Evolutionary conservation across 164 flowering plant species (phyloP).

Genomic region (Tinospora cordifolia): DNA sequence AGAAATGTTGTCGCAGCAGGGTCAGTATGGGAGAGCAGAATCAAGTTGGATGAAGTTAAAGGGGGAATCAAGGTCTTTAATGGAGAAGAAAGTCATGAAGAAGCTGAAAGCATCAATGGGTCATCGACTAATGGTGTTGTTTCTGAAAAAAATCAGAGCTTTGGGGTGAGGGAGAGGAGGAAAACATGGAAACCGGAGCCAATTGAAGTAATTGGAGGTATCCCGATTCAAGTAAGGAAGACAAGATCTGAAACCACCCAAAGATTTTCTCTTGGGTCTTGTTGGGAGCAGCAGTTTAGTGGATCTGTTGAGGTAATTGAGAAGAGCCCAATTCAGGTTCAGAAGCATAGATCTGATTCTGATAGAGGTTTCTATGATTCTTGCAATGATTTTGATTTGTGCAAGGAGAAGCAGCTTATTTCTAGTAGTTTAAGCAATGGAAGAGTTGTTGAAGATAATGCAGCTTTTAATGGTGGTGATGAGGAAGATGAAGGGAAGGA

Average conservation of each 20-base stretch:
- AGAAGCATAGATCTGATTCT: conserved; percentile 22
- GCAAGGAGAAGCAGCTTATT: conserved; percentile 33
- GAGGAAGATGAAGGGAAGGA: conserved; percentile 20
- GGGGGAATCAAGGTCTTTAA: conserved; percentile 66
- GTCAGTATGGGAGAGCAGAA: conserved; percentile 79
- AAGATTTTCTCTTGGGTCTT: not conserved
- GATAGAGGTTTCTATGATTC: not conserved
- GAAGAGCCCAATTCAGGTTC: conserved; percentile 20
- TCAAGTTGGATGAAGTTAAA: conserved; percentile 65
- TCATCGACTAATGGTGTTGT: not conserved
- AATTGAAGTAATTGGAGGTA: conserved; percentile 21
- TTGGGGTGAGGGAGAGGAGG: conserved; percentile 30
- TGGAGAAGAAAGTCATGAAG: conserved; percentile 26
- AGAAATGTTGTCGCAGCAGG: conserved; percentile 47
- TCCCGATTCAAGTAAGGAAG: conserved; percentile 18
- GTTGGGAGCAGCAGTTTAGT: conserved; percentile 4
- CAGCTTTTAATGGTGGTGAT: conserved; percentile 8
- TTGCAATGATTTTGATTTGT: conserved; percentile 30
- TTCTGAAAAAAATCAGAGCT: conserved; percentile 8
- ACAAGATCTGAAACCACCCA: conserved; percentile 18
- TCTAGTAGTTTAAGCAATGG: conserved; percentile 22
- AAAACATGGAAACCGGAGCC: conserved; percentile 48
- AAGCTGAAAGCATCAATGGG: not conserved
- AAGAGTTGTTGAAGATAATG: conserved; percentile 12
- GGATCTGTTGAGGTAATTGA: conserved; percentile 19